Evolutionary conservation across 176 grass and related monocot genomes (phyloP), one percentile per base, ranked within the genome.

Genomic region (Dendrocalamus sinicus): DNA sequence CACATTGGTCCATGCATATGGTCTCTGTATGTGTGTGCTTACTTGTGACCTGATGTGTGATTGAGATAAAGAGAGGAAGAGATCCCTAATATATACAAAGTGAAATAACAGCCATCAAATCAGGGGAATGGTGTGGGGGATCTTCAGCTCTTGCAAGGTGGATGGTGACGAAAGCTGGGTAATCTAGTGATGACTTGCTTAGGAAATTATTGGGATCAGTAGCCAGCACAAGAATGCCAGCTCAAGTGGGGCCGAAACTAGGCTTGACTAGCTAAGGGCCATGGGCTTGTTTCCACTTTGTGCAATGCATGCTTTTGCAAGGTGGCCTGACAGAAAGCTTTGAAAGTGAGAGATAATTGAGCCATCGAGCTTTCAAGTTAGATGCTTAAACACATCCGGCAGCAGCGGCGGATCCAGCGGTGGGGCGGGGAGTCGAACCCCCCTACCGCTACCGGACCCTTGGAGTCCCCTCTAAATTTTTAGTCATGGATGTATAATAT

Each of bases 131-230:
- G 14, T 67, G 63, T 16, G 23, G 23, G 60, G 16, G 60, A 63
- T 63, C 60, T 52, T 73, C 23, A 47, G 20, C 20, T 48, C 12
- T 73, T 73, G 70, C 41, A 73, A 73, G 71, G 23, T 73, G 22
- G 45, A 73, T 28, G 11, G n/a, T 26, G 23, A 63, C 60, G 12
- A 51, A 16, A 47, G 12, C n/a, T 73, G 70, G 45, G 46, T 23
- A 30, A 23, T 51, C 50, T 12, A 73, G n/a, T 28, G 6, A 50
- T 26, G 4, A 28, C 44, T 48, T 48, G 39, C 67, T 41, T n/a
- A 10, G 9, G 20, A 41, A 46, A 70, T 70, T 70, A 70, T 45
- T 45, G 40, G 40, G 68, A 70, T 45, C 68, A 45, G 68, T 48
- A 71, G 20, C 41, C 40, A n/a, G 40, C 41, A n/a, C 37, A 44